Conservation (phyloP, 805 yeast genomes). For the Yarrowia sp. region DNA sequence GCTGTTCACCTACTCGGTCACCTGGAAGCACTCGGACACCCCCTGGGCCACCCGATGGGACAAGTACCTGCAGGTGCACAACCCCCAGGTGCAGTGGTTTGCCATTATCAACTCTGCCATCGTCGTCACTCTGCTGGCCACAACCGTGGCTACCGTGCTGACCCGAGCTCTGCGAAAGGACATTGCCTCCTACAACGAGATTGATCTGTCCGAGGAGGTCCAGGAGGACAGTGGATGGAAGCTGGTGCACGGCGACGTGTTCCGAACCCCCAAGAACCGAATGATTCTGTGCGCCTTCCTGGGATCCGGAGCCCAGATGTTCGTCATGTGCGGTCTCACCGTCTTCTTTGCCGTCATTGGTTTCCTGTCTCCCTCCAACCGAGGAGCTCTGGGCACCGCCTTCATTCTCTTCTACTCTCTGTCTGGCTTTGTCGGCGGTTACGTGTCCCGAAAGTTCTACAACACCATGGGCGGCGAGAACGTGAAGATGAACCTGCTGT, state of each 20-base stretch:
- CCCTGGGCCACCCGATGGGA: constrained; percentile 99
- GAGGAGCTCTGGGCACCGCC: constrained; percentile 91
- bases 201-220: constrained; percentile 80
- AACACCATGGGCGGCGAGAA: constrained; percentile 89
- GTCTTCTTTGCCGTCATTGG: constrained; percentile 87
- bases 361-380: constrained; percentile 87
- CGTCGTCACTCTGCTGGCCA: constrained; percentile 76
- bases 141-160: constrained; percentile 79
- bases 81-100: constrained; percentile 95
- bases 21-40: constrained; percentile 70
- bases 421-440: constrained; percentile 84
- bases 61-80: constrained; percentile 87
- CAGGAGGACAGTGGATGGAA: constrained; percentile 98
- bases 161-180: constrained; percentile 82
- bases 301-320: constrained; percentile 87
- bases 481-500: constrained; percentile 84
- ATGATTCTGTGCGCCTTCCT: constrained; percentile 78
- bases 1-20: constrained; percentile 83
- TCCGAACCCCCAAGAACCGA: constrained; percentile 77
- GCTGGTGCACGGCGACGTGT: constrained; percentile 91
- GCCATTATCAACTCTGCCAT: constrained; percentile 86
- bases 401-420: constrained; percentile 84
- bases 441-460: constrained; percentile 83
- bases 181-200: constrained; percentile 85
- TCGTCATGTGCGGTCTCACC: constrained; percentile 75